phyloP scores from a whole-genome alignment of 371 early-diverging fungal genomes.

The Rhizopus stolonifer region DNA sequence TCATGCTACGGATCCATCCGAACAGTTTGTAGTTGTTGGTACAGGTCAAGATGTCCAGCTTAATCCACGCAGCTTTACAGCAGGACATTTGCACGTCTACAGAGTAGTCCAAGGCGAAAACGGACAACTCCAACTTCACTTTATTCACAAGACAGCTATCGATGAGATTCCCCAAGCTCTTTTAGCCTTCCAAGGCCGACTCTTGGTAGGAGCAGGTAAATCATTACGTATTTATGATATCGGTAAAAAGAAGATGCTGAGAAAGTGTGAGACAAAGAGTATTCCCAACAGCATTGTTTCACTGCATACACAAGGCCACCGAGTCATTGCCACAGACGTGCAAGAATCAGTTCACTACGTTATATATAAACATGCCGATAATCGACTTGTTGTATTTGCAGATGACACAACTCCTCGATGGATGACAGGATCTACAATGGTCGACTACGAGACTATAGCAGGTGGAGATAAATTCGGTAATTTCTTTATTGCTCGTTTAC shows the following conservation, averaged over 20 bases:
- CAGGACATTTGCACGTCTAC: conserved; percentile 79
- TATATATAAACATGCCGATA: conserved; percentile 70
- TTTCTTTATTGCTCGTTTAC: conserved; percentile 78
- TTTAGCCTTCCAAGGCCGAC: conserved; percentile 83
- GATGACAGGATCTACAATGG: conserved; percentile 74
- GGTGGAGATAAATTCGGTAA: conserved; percentile 98
- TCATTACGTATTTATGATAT: conserved; percentile 89
- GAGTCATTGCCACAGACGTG: conserved; percentile 83
- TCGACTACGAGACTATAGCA: conserved; percentile 93
- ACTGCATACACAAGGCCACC: conserved; percentile 82
- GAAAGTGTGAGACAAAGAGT: conserved; percentile 83
- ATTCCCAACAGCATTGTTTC: conserved; percentile 76
- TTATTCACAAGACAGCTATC: conserved; percentile 83
- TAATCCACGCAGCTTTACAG: conserved; percentile 67
- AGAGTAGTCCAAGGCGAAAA: conserved; percentile 64
- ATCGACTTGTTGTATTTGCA: conserved; percentile 85
- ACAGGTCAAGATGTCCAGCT: conserved; percentile 75
- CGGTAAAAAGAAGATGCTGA: conserved; percentile 88
- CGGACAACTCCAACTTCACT: conserved; percentile 53
- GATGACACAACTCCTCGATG: conserved; percentile 94
- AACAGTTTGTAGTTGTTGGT: conserved; percentile 80
- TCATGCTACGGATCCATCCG: conserved; percentile 34
- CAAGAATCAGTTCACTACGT: conserved; percentile 88
- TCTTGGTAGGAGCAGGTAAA: conserved; percentile 89
- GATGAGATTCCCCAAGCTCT: conserved; percentile 88